Base-by-base conservation (phyloP, 2,329 filamentous ascomycete species). In the Colletotrichum aenigma region DNA sequence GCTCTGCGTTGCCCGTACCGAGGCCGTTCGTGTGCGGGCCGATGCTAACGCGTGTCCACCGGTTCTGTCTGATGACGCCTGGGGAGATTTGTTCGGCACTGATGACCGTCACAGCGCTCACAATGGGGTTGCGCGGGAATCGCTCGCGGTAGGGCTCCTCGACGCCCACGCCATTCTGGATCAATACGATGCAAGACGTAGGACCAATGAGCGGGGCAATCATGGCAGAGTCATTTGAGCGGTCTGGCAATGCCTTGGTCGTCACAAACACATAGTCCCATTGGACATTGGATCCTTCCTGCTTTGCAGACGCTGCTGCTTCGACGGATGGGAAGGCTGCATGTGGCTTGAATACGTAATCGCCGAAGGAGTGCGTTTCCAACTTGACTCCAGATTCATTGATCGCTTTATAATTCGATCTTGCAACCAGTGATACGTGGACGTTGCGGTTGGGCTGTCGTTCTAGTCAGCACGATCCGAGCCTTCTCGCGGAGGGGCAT, bases 131-230 rank as follows among this genome's bases (percentile, higher is more conserved):
- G 4, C 81, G 61, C 0, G 93, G 91, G 79, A 94, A 95, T 7
- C 93, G 88, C 67, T 85, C 85, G 34, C 88, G 85, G 83, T 94
- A 94, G 7, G 93, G 92, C 15, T 88, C 89, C 81, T 94, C 93
- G 21, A 94, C 92, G n/a, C 92, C 93, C 21, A 94, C 87, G 26
- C 93, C 93, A 81, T 94, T 94, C 82, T 94, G 93, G 77, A 94
- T 93, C 67, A 94, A 87, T 16, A 94, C 91, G 76, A 94, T 90
- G 61, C 88, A 89, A 2, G 91, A 91, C 43, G 82, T 81, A 4
- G 87, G 82, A 0, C 86, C 84, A 18, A 94, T 89, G 5, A 94
- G 85, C 1, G 92, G 91, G 52, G 91, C 89, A 65, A 94, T 88
- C 70, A 92, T 88, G 28, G 85, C 87, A 3, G 92, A 90, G 79